Base-by-base conservation (phyloP, 371 early-diverging fungal genomes). In the Mucor lusitanicus region DNA sequence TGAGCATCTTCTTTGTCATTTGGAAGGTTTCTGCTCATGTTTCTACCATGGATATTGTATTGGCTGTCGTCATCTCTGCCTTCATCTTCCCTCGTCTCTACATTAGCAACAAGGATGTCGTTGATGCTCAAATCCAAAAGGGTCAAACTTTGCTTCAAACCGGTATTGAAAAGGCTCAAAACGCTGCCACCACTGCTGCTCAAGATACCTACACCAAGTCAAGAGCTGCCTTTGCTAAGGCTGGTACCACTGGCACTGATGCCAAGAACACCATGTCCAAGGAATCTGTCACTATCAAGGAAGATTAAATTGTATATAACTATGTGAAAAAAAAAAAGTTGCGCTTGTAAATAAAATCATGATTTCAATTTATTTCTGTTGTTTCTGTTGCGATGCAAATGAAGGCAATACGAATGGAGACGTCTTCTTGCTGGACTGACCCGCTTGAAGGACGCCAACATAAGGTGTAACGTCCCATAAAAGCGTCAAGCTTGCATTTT, bases 401-500 rank as follows among this genome's bases (percentile, higher is more conserved):
- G 72, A 56, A 44, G 73, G 73, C 12, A 72, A 28, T n/a, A 55
- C 40, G 28, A 72, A 68, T 40, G 57, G 39, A 19, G 73, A 19
- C 0, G 53, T 48, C 27, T 35, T 13, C 21, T 25, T 62, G 25
- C 53, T 62, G 8, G 82, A 72, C n/a, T 73, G 73, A 27, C 88
- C 88, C 54, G 75, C 68, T 59, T 85, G 88, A 75, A 92, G 83
- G 28, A 89, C 61, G 59, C 98, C 98, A 37, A 96, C 90, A 69
- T 90, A 87, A 30, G 98, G 98, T 33, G 95, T 91, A 32, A 94
- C 82, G 71, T 96, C 93, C 90, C 94, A 94, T 60, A 92, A 91
- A 37, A 97, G 75, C 1, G 95, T 86, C 56, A 96, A 77, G 60
- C 92, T 93, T 6, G 92, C 93, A 3, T 80, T 65, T 42, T 82